Evolutionary conservation across 1,284 basidiomycete genomes (phyloP), one percentile per base, ranked within the genome.

Genomic region (Cutaneotrichosporon mucoides): DNA sequence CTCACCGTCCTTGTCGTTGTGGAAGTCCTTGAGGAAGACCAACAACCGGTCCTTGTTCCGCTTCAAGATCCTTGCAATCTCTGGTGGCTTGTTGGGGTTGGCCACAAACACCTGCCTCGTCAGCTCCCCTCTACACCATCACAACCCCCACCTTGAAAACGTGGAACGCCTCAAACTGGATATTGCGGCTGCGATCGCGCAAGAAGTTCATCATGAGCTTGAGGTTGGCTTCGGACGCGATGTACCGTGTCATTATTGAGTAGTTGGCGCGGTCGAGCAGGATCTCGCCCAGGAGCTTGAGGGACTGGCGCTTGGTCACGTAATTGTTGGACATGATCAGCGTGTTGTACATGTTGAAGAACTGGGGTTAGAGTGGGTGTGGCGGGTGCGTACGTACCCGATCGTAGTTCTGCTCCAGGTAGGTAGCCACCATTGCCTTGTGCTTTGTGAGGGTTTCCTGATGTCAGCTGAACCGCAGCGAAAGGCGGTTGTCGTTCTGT

Each of bases 141-240:
- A 69, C 2, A 9, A 40, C 2, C 8, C 80, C 53, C 59, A 94
- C 95, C 85, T 99, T 99, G 85, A 99, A 99, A 38, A 99, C 96
- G 71, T 99, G 96, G 79, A 99, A 99, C 2, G 95, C 95, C 77
- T 99, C 95, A 63, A 98, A 99, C 78, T 99, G 95, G 56, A 99
- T 99, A 77, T 99, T 98, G 82, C 92, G 91, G 82, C 92, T 95
- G 82, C 93, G 93, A 73, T 98, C 93, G 63, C 93, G 84, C 53
- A 99, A 81, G 55, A 99, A 84, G 77, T 99, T 99, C 95, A 99
- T 99, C 92, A 99, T 97, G 85, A 95, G 90, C 85, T 98, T 98
- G 62, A 99, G 83, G 74, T 99, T 99, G 42, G 88, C 88, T 61
- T 84, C 82, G 52, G 86, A 87, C 5, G 89, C 85, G 68, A 99